Evolutionary conservation across 139 green algal species (phyloP).

Genomic region (Microglena sp.): DNA sequence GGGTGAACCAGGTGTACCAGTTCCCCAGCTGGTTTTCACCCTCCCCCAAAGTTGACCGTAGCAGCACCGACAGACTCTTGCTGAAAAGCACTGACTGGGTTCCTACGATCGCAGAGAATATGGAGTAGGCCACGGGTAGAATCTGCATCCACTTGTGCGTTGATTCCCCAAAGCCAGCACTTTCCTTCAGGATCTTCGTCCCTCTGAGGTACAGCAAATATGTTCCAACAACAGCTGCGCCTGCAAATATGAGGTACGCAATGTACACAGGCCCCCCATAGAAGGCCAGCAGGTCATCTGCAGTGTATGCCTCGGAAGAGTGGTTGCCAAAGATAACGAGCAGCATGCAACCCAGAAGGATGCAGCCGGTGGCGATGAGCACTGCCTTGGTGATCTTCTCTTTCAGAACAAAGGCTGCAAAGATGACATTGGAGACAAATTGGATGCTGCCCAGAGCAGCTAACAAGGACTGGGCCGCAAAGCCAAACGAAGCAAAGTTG

Average conservation of each 20-base stretch:
- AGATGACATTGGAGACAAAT: slow-evolving; percentile 82
- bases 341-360: slow-evolving; percentile 70
- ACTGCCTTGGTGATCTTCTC: slow-evolving; percentile 52
- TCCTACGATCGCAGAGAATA: slow-evolving; percentile 67
- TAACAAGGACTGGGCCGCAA: slow-evolving; percentile 79
- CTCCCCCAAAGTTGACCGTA: slow-evolving; percentile 55
- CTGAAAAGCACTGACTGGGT: slow-evolving; percentile 79
- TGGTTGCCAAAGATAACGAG: slow-evolving; percentile 84
- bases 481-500: slow-evolving; percentile 73
- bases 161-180: not conserved
- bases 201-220: not conserved
- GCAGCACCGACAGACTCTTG: slow-evolving; percentile 73
- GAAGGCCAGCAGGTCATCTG: slow-evolving; percentile 44
- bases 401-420: slow-evolving; percentile 64
- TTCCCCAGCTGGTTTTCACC: slow-evolving; percentile 60
- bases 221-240: not conserved
- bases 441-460: slow-evolving; percentile 74
- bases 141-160: not conserved
- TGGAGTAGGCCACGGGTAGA: slow-evolving; percentile 48
- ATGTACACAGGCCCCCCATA: slow-evolving; percentile 1
- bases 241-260: not conserved
- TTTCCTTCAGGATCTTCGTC: not conserved
- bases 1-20: slow-evolving; percentile 72
- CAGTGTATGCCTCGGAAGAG: slow-evolving; percentile 41
- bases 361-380: slow-evolving; percentile 54